These are phyloP conservation scores for Teratosphaeria epicoccoides DNA, from an alignment of 2,329 filamentous ascomycete genomes.

Conservation along the genomic window DNA sequence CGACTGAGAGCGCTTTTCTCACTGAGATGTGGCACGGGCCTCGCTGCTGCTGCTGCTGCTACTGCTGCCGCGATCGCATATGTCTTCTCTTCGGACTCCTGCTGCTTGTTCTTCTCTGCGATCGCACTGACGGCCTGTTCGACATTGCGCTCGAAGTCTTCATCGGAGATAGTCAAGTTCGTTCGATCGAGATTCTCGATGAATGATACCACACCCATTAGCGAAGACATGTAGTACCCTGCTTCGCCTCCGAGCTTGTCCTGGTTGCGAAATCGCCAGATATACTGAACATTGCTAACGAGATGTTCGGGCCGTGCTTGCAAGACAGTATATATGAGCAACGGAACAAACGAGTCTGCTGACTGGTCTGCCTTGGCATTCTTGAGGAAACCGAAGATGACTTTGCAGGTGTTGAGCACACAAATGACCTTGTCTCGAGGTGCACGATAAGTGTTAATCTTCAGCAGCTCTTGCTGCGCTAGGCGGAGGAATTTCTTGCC, in stretches of 20 bases:
- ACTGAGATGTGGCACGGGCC: constrained; percentile 28
- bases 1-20: constrained; percentile 42
- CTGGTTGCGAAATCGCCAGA: constrained; percentile 90
- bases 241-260: constrained; percentile 96
- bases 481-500: constrained; percentile 78
- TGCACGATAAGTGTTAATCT: constrained; percentile 95
- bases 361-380: constrained; percentile 90
- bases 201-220: constrained; percentile 93
- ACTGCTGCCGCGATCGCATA: constrained; percentile 23
- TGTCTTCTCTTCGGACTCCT: constrained; percentile 34
- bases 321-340: constrained; percentile 91
- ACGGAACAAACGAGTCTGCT: constrained; percentile 87
- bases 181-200: constrained; percentile 94
- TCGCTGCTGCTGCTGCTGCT: constrained; percentile 25
- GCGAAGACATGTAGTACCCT: constrained; percentile 91
- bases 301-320: constrained; percentile 91
- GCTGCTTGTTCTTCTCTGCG: constrained; percentile 69
- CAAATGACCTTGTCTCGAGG: constrained; percentile 97
- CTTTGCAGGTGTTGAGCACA: constrained; percentile 96
- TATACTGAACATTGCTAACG: constrained; percentile 97
- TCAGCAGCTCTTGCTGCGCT: constrained; percentile 87
- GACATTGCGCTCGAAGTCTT: constrained; percentile 93
- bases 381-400: constrained; percentile 90
- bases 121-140: constrained; percentile 93
- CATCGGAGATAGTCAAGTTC: constrained; percentile 81